These are phyloP conservation scores for Plectosphaerella plurivora DNA, from an alignment of 2,329 filamentous ascomycete genomes.

Conservation along the genomic window DNA sequence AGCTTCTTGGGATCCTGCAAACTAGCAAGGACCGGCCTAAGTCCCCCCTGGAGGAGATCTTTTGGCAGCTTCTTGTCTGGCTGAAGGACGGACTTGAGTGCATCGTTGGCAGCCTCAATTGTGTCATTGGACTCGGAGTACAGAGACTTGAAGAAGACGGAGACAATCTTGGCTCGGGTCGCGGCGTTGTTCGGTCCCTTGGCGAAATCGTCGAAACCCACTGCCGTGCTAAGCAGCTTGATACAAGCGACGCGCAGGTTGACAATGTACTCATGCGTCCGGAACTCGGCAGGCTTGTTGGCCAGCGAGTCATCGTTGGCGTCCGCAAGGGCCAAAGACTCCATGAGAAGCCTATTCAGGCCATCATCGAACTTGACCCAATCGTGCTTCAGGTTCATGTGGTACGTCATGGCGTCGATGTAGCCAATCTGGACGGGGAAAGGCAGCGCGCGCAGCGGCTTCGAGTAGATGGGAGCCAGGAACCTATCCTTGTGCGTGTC, in stretches of 20 bases:
- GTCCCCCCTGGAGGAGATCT: slow-evolving; percentile 87
- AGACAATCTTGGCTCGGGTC: slow-evolving; percentile 70
- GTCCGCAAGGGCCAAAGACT: slow-evolving; percentile 89
- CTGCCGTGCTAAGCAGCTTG: slow-evolving; percentile 85
- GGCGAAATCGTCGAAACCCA: slow-evolving; percentile 87
- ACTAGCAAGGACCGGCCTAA: slow-evolving; percentile 93
- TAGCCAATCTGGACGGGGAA: slow-evolving; percentile 97
- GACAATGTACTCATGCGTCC: slow-evolving; percentile 92
- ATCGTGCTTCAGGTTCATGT: slow-evolving; percentile 81
- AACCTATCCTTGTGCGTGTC: slow-evolving; percentile 86
- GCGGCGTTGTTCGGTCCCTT: slow-evolving; percentile 62
- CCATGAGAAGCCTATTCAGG: slow-evolving; percentile 83
- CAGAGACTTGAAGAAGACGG: slow-evolving; percentile 95
- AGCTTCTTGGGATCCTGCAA: slow-evolving; percentile 90
- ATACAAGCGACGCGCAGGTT: slow-evolving; percentile 91
- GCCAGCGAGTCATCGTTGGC: slow-evolving; percentile 90
- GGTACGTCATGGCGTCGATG: slow-evolving; percentile 96
- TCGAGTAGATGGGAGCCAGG: slow-evolving; percentile 89
- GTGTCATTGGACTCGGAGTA: slow-evolving; percentile 92
- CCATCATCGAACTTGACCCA: slow-evolving; percentile 91
- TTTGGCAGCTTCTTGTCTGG: slow-evolving; percentile 92
- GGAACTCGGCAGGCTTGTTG: slow-evolving; percentile 87
- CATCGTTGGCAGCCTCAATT: slow-evolving; percentile 88
- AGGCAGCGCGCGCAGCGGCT: slow-evolving; percentile 85
- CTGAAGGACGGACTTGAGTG: slow-evolving; percentile 79